Conservation (phyloP, 768 basidiomycete genomes). For the Leucosporidium creatinivorum region DNA sequence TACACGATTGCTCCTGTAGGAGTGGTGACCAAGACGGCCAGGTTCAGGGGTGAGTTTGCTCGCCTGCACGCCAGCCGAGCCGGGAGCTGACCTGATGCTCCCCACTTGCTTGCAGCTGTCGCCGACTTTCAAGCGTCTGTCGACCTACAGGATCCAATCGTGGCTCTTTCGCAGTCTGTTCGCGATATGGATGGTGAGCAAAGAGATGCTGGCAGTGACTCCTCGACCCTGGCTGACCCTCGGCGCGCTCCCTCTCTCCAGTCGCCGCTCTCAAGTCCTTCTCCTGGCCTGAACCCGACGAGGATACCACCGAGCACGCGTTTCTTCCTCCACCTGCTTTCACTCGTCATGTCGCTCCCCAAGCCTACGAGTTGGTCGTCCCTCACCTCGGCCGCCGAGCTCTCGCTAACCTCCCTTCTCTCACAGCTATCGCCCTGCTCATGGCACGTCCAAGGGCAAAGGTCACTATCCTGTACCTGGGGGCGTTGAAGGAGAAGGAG, state of each 20-base stretch:
- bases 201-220: too few species aligned
- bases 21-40: conserved; percentile 66
- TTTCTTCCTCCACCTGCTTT: conserved; percentile 85
- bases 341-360: conserved; percentile 68
- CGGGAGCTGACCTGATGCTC: not conserved
- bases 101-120: conserved; percentile 57
- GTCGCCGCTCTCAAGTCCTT: conserved; percentile 70
- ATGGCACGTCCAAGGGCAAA: not conserved
- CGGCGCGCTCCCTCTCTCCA: conserved; percentile 39
- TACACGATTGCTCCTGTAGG: conserved; percentile 70
- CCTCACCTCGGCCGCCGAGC: not conserved
- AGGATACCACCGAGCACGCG: conserved; percentile 54
- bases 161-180: conserved; percentile 65
- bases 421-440: conserved; percentile 6
- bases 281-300: conserved; percentile 58
- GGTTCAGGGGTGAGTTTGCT: conserved; percentile 71
- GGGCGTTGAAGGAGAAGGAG: too few species aligned
- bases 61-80: not conserved
- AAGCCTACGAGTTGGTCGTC: conserved; percentile 62
- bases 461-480: not conserved
- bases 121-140: conserved; percentile 75
- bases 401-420: not conserved
- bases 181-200: conserved; percentile 69
- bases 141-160: conserved; percentile 52
- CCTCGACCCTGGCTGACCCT: not conserved